Base-by-base conservation (phyloP, 2,329 filamentous ascomycete genomes). In the Xylaria arbuscula region DNA sequence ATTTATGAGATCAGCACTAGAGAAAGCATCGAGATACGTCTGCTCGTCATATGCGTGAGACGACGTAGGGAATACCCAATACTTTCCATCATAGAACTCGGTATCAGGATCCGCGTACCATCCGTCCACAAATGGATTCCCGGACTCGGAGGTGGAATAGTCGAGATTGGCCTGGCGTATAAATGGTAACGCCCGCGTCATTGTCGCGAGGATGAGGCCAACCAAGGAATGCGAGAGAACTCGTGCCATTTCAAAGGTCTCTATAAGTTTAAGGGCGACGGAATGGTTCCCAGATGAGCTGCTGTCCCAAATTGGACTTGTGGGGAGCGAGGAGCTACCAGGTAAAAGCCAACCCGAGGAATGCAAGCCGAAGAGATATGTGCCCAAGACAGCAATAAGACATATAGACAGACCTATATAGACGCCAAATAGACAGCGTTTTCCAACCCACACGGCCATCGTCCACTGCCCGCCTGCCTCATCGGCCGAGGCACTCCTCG, bases 61-160 rank as follows among this genome's bases (percentile, higher is more conserved):
- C 4, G 80, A 78, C 1, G 84, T 86, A 6, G 84, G 82, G 72
- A 81, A 86, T 28, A 86, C 80, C 82, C 82, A 86, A 75, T 83
- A 85, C 47, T 79, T 72, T 34, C 75, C 76, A 17, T 82, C 74
- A 76, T 84, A 86, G 74, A 82, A 81, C 60, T 80, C 82, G 32
- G 78, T 82, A 73, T 85, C 84, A 0, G 84, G 84, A 64, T 86
- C 84, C 8, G 84, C 84, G 71, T 86, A 86, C 82, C 83, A 84
- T 59, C 83, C 83, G 1, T 81, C 77, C 28, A 85, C 78, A 60
- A 86, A 81, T 6, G 84, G 84, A 64, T 86, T 86, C 17, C 81
- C 81, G 1, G 81, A 77, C 66, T 82, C 80, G 1, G 81, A 76
- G 2, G 82, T 83, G 1, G 78, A 75, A 66, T 79, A 82, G 70